Conservation (phyloP, 805 yeast genomes). For the Candida pini region DNA sequence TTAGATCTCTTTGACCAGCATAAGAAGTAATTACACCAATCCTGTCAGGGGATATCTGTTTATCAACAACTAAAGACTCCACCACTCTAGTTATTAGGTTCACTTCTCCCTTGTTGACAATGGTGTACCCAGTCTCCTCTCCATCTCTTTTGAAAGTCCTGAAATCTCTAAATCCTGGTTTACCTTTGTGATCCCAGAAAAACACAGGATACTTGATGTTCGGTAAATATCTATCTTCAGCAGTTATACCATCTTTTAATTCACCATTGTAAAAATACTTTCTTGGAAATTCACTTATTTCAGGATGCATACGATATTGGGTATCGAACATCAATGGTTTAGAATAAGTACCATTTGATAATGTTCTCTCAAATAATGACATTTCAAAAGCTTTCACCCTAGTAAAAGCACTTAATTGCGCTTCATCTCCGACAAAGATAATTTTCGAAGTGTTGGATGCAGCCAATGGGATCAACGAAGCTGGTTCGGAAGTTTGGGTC, state of each 20-base stretch:
- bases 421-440: conserved; percentile 74
- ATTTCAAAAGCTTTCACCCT: conserved; percentile 60
- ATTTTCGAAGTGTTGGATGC: conserved; percentile 62
- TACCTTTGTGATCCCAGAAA: conserved; percentile 55
- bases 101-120: conserved; percentile 51
- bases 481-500: conserved; percentile 71
- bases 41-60: conserved; percentile 41
- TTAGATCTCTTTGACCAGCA: conserved; percentile 63
- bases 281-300: conserved; percentile 81
- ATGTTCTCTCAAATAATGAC: conserved; percentile 63
- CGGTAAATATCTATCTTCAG: conserved; percentile 40
- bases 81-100: conserved; percentile 41
- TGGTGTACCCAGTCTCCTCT: conserved; percentile 49
- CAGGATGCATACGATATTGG: conserved; percentile 97
- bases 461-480: conserved; percentile 64
- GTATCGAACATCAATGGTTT: conserved; percentile 65
- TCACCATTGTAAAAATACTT: conserved; percentile 66
- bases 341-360: conserved; percentile 53
- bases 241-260: conserved; percentile 65
- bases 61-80: conserved; percentile 46
- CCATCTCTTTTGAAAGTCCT: conserved; percentile 38
- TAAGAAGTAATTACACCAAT: conserved; percentile 75
- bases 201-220: conserved; percentile 50
- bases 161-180: conserved; percentile 34
- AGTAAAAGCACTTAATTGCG: conserved; percentile 67